Evolutionary conservation across 495 filamentous ascomycete genomes (phyloP).

Genomic region (Delitschia confertaspora): DNA sequence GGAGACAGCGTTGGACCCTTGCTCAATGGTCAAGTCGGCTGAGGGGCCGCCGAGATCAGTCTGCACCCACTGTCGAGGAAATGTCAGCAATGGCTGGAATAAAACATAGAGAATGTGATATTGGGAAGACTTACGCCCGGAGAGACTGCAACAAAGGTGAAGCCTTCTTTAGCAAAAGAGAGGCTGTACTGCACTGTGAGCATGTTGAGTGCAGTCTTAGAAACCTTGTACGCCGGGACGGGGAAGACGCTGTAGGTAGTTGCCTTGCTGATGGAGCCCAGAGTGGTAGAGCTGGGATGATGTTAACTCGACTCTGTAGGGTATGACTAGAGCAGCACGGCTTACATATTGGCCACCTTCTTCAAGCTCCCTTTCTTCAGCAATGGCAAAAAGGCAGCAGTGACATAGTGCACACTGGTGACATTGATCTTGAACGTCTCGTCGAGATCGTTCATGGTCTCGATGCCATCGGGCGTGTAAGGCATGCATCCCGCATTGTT

Average conservation of each 20-base stretch:
- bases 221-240: slow-evolving; percentile 43
- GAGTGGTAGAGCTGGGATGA: slow-evolving; percentile 1
- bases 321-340: background rate
- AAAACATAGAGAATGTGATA: too few species aligned
- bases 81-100: background rate
- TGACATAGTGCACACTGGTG: slow-evolving; percentile 38
- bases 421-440: slow-evolving; percentile 42
- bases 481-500: slow-evolving; percentile 36
- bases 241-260: slow-evolving; percentile 19
- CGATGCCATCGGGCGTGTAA: slow-evolving; percentile 25
- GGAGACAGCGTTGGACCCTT: background rate
- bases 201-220: slow-evolving; percentile 45
- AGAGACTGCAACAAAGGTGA: slow-evolving; percentile 36
- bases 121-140: slow-evolving; percentile 1
- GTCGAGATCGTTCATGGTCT: slow-evolving; percentile 35
- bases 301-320: slow-evolving; percentile 11
- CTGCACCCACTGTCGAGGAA: background rate
- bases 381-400: slow-evolving; percentile 40
- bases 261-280: slow-evolving; percentile 1
- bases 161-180: slow-evolving; percentile 36
- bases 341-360: slow-evolving; percentile 43
- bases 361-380: slow-evolving; percentile 40
- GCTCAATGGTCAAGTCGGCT: background rate
- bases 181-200: slow-evolving; percentile 43
- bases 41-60: background rate